Conservation (phyloP, 768 basidiomycete genomes). For the Termitomyces sp. region DNA sequence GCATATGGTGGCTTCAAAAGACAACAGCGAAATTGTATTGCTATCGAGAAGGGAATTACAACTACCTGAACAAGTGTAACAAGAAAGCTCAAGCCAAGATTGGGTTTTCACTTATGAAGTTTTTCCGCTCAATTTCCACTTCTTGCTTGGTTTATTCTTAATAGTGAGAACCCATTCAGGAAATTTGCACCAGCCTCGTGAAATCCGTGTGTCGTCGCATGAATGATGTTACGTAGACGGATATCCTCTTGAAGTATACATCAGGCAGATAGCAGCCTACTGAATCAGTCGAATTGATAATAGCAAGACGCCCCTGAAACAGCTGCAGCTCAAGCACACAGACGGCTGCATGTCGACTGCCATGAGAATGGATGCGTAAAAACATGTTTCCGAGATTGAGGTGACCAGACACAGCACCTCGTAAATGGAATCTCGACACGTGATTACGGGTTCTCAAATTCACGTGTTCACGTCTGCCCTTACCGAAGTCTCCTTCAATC, state of each 20-base stretch:
- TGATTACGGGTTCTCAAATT: background rate
- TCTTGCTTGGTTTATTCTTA: background rate
- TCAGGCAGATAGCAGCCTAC: too few relatives aligned
- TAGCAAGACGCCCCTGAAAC: background rate
- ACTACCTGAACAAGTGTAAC: background rate
- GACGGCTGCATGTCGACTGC: too few relatives aligned
- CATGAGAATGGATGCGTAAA: background rate
- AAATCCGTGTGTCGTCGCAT: too few relatives aligned
- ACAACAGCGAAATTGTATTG: conserved; percentile 3
- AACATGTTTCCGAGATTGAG: background rate
- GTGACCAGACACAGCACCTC: too few relatives aligned
- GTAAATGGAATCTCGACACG: background rate
- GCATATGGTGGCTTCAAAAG: background rate
- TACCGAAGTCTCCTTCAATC: background rate
- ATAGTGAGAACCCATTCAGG: too few relatives aligned
- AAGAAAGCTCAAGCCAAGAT: background rate
- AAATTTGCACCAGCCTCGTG: too few relatives aligned
- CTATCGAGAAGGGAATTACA: background rate
- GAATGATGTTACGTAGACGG: too few relatives aligned
- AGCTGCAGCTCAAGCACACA: too few relatives aligned
- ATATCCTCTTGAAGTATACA: too few relatives aligned
- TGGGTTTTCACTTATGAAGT: background rate
- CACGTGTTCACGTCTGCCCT: background rate
- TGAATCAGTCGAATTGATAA: too few relatives aligned
- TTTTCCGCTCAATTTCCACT: background rate